Conservation (phyloP, 257 asterid species). For the Ballota nigra region DNA sequence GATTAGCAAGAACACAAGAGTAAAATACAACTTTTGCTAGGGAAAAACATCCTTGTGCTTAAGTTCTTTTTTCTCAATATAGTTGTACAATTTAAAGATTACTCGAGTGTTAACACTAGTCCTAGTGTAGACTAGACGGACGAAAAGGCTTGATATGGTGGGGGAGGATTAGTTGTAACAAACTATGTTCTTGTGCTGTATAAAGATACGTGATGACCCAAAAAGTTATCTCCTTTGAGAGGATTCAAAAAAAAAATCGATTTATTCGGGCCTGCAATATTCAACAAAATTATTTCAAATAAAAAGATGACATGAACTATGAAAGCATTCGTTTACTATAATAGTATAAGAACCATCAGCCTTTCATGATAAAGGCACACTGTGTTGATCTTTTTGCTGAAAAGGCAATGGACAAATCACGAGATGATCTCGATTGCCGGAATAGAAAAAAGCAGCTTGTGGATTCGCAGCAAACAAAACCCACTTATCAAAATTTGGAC, state of each 20-base stretch:
- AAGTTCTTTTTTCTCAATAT: not conserved
- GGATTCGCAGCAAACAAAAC: not conserved
- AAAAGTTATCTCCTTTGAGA: not conserved
- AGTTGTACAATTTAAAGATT: not conserved
- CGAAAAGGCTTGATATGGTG: not conserved
- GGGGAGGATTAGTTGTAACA: no score
- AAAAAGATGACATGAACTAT: not conserved
- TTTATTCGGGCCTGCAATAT: not conserved
- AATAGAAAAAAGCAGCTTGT: not conserved
- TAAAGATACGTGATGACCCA: not conserved
- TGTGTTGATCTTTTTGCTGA: not conserved
- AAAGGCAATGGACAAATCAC: not conserved
- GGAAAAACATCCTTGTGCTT: no score
- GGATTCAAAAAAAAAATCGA: not conserved
- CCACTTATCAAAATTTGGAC: constrained; percentile 13
- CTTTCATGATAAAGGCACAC: not conserved
- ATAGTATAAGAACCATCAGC: not conserved
- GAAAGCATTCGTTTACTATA: not conserved
- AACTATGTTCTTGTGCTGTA: no score
- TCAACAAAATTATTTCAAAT: not conserved
- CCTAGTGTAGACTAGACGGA: not conserved
- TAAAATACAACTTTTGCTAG: no score
- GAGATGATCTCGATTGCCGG: not conserved
- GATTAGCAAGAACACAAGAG: no score
- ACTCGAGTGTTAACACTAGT: not conserved